Evolutionary conservation across 495 filamentous ascomycete genomes (phyloP).

Genomic region (Neurospora intermedia): DNA sequence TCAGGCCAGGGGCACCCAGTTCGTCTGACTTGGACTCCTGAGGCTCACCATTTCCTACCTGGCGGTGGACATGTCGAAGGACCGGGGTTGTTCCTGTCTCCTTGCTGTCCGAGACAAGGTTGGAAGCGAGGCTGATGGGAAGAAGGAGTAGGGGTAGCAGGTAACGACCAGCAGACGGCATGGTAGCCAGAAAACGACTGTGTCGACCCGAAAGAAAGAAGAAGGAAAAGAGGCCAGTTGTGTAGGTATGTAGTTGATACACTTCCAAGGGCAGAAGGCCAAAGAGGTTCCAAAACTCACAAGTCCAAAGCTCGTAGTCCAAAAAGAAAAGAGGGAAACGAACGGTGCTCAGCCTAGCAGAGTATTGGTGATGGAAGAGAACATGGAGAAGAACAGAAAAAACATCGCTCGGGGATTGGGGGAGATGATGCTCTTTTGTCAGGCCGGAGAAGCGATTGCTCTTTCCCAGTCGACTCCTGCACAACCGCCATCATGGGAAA

Average conservation of each 20-base stretch:
- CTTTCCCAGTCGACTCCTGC: neutral
- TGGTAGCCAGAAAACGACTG: constrained; percentile 1
- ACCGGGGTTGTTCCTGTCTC: neutral
- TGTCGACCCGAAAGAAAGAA: neutral
- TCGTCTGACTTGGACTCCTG: neutral
- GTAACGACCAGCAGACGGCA: constrained; percentile 7
- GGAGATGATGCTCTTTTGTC: neutral
- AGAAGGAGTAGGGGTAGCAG: constrained; percentile 1
- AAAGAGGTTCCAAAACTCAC: constrained; percentile 13
- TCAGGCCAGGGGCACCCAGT: constrained; percentile 5
- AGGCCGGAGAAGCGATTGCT: neutral
- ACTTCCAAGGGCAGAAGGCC: constrained; percentile 10
- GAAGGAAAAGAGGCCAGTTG: neutral
- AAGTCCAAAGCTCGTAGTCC: constrained; percentile 7
- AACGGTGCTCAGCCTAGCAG: neutral
- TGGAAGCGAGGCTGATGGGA: neutral
- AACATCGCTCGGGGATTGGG: neutral
- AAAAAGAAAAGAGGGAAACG: constrained; percentile 4
- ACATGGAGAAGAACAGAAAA: neutral
- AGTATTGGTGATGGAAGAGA: neutral
- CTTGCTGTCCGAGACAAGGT: neutral
- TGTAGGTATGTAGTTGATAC: constrained; percentile 2
- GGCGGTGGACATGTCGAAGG: neutral
- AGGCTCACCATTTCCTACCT: neutral
- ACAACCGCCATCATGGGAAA: neutral